phyloP scores from a whole-genome alignment of 805 yeast species.

The Metschnikowia reukaufii region DNA sequence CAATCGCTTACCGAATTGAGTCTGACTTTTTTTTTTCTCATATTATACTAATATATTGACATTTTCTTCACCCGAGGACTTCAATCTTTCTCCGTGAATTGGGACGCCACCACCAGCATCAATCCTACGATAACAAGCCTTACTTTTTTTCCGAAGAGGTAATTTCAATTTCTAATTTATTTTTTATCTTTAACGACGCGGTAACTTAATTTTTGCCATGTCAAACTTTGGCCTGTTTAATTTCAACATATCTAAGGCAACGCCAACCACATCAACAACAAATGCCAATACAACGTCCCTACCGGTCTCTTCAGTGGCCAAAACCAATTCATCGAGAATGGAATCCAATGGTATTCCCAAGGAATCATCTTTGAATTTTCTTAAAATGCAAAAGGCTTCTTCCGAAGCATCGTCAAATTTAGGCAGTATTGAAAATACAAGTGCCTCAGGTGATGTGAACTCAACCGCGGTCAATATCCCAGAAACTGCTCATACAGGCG shows the following conservation, averaged over 20 bases:
- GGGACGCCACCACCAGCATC: too few relatives aligned
- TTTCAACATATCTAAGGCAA: slow-evolving; percentile 39
- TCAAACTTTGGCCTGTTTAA: slow-evolving; percentile 6
- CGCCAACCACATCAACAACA: slow-evolving; percentile 44
- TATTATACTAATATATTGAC: too few relatives aligned
- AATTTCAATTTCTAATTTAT: neutral
- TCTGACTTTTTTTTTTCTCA: too few relatives aligned
- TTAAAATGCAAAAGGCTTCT: slow-evolving; percentile 1
- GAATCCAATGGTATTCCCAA: neutral
- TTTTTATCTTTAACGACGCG: neutral
- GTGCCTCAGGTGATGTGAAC: slow-evolving; percentile 14
- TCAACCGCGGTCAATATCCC: slow-evolving; percentile 25
- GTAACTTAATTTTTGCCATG: neutral
- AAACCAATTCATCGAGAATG: slow-evolving; percentile 5
- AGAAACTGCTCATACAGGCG: slow-evolving; percentile 14
- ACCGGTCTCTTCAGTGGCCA: slow-evolving; percentile 15
- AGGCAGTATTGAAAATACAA: slow-evolving; percentile 5
- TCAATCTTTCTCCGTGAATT: too few relatives aligned
- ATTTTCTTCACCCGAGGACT: too few relatives aligned
- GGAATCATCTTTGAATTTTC: slow-evolving; percentile 1
- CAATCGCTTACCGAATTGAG: neutral
- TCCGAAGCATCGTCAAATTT: slow-evolving; percentile 10
- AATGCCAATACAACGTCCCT: slow-evolving; percentile 30
- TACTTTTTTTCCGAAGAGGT: too few relatives aligned
- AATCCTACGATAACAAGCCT: too few relatives aligned